phyloP scores from a whole-genome alignment of 176 grass and related monocot genomes.

The Zizania latifolia region DNA sequence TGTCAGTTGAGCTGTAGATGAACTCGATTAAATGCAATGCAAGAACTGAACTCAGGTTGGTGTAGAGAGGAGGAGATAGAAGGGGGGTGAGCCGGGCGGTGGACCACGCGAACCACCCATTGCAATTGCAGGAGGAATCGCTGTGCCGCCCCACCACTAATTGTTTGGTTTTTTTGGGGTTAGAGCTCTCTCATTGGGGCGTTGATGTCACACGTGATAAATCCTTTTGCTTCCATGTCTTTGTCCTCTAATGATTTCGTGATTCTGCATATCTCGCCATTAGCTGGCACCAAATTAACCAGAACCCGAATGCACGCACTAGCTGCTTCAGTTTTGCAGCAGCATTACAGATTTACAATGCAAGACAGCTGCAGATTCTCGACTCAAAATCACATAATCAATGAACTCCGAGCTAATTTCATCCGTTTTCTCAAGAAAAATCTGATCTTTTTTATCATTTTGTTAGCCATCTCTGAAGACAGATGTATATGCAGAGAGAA shows the following conservation, averaged over 20 bases:
- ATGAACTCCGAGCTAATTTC: too few species aligned
- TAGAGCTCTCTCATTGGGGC: constrained; percentile 19
- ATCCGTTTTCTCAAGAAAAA: background rate
- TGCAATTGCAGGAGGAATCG: background rate
- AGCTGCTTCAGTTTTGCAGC: background rate
- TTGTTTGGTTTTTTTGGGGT: constrained; percentile 4
- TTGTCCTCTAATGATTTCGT: constrained; percentile 36
- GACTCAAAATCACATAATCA: background rate
- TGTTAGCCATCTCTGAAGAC: background rate
- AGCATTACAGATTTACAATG: background rate
- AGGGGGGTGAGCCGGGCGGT: constrained; percentile 22
- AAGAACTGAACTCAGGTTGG: constrained; percentile 16
- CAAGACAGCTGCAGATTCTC: background rate
- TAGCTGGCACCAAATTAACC: constrained; percentile 35
- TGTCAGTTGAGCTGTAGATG: background rate
- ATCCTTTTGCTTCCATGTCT: constrained; percentile 36
- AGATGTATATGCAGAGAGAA: background rate
- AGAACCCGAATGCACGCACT: constrained; percentile 13
- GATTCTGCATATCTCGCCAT: constrained; percentile 41
- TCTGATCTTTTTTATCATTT: too few species aligned
- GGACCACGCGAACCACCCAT: constrained; percentile 42
- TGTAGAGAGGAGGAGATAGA: background rate
- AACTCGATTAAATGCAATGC: background rate
- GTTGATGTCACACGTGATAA: constrained; percentile 58
- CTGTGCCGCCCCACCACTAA: constrained; percentile 35